Evolutionary conservation across 2,329 filamentous ascomycete genomes (phyloP).

Genomic region (Endothia cerciana): DNA sequence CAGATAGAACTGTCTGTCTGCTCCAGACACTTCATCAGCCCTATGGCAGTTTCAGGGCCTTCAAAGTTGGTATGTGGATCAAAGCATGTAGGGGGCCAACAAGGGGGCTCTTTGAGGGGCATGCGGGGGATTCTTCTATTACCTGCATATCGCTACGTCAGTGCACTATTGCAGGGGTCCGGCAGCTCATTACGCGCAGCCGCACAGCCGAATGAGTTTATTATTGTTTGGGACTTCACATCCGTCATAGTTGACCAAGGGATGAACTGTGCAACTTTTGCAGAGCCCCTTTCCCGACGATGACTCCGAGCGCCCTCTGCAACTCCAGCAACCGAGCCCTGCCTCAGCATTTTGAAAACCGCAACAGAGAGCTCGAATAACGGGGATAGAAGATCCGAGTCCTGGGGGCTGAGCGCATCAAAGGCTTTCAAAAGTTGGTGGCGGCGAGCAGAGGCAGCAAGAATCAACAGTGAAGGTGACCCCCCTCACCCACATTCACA

Average conservation of each 20-base stretch:
- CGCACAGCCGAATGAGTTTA: conserved; percentile 12
- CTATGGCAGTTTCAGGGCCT: neutral
- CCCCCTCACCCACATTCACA: conserved; percentile 6
- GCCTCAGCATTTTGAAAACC: neutral
- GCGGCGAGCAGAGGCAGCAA: neutral
- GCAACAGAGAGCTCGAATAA: neutral
- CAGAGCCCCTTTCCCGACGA: neutral
- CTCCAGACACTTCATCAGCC: neutral
- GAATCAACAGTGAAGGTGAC: neutral
- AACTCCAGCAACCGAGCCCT: neutral
- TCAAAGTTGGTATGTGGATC: neutral
- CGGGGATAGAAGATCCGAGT: neutral
- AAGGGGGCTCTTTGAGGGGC: neutral
- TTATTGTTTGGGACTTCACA: conserved; percentile 12
- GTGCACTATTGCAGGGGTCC: neutral
- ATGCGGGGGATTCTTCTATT: neutral
- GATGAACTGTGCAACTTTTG: conserved; percentile 9
- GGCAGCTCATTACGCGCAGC: conserved; percentile 13
- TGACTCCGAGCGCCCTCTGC: neutral
- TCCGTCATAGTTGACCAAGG: conserved; percentile 6
- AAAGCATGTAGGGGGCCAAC: neutral
- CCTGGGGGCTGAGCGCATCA: neutral
- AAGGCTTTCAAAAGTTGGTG: neutral
- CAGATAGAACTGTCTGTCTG: neutral
- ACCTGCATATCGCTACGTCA: conserved; percentile 16